These are phyloP conservation scores for Phytophthora hibernalis DNA, from an alignment of 352 stramenopile species.

Conservation along the genomic window DNA sequence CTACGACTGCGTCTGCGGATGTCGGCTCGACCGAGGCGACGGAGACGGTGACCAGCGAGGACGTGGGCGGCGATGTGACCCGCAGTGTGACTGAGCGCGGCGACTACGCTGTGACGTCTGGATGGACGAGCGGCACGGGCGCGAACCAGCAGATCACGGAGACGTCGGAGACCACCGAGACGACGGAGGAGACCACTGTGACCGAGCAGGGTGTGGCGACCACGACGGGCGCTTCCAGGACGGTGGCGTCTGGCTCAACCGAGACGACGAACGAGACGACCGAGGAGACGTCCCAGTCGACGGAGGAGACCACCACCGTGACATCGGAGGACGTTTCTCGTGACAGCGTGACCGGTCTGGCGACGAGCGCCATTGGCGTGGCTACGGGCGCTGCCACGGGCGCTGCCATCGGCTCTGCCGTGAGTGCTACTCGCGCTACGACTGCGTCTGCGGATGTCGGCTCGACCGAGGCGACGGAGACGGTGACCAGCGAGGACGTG, in stretches of 20 bases:
- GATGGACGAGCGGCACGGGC: not conserved
- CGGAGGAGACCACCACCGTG: too few relatives aligned
- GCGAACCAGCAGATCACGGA: slow-evolving; percentile 2
- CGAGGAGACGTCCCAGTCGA: not conserved
- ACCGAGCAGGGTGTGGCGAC: slow-evolving; percentile 4
- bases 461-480: too few relatives aligned
- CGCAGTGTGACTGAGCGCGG: too few relatives aligned
- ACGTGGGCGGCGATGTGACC: not conserved
- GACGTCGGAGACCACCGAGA: not conserved
- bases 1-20: not conserved
- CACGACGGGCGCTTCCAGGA: slow-evolving; percentile 1
- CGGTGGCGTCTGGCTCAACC: slow-evolving; percentile 4
- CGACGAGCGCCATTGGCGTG: too few relatives aligned
- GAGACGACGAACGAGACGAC: slow-evolving; percentile 1
- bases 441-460: too few relatives aligned
- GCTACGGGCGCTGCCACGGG: too few relatives aligned
- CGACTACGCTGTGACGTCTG: not conserved
- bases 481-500: too few relatives aligned
- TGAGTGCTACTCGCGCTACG: too few relatives aligned
- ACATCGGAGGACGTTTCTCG: too few relatives aligned
- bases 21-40: slow-evolving; percentile 1
- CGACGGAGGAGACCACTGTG: slow-evolving; percentile 3
- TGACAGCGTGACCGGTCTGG: too few relatives aligned
- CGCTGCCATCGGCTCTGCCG: too few relatives aligned
- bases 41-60: not conserved